A percentile compares a stretch with the other conserved stretches of the same genome.
Conservation (phyloP, 139 green algal genomes). For the Bryopsis sp. region DNA sequence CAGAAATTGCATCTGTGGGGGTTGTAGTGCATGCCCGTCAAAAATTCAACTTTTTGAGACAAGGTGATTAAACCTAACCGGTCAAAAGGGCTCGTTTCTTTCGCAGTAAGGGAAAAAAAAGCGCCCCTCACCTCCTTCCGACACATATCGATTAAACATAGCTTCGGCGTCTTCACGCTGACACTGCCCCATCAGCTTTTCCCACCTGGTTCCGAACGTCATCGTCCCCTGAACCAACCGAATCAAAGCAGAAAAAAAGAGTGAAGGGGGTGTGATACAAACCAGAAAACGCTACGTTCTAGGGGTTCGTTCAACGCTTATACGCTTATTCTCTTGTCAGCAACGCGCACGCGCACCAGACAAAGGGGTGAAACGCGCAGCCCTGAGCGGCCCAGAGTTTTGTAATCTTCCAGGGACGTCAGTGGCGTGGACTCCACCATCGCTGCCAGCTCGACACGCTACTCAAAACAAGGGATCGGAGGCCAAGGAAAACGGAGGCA, state of each 20-base stretch:
- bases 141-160: constrained; percentile 14
- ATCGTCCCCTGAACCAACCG: constrained; percentile 16
- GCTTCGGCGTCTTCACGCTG: constrained; percentile 4
- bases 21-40: too few relatives aligned
- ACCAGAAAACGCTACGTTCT: neutral
- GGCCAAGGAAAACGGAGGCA: too few relatives aligned
- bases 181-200: neutral
- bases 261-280: neutral
- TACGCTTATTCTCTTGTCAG: neutral
- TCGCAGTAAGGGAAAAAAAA: neutral
- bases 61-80: neutral
- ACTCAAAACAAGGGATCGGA: too few relatives aligned
- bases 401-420: neutral
- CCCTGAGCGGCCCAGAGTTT: constrained; percentile 1
- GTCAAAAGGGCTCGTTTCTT: neutral
- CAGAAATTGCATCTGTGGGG: too few relatives aligned
- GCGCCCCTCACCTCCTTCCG: neutral
- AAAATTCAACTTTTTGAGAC: too few relatives aligned
- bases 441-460: too few relatives aligned
- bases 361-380: constrained; percentile 13
- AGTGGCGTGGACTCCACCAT: too few relatives aligned
- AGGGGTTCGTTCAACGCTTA: neutral
- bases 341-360: constrained; percentile 1
- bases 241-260: neutral
- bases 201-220: constrained; percentile 12